Evolutionary conservation across 1,284 basidiomycete species (phyloP).

Genomic region (Cutaneotrichosporon daszewskae): DNA sequence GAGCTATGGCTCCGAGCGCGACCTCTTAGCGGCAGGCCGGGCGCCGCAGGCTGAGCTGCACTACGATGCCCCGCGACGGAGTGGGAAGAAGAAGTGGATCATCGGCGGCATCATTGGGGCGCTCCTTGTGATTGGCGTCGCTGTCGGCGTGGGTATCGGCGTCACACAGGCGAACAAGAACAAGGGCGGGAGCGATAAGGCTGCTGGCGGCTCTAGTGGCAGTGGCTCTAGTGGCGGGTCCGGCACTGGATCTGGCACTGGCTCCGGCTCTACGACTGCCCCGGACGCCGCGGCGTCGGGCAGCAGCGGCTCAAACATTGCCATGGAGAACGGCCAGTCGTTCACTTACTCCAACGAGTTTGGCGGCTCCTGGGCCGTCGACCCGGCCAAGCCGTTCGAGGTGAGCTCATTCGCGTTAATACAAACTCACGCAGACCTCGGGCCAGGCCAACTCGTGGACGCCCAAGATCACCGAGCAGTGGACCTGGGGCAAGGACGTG

Average conservation of each 20-base stretch:
- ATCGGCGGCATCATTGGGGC: slow-evolving; percentile 32
- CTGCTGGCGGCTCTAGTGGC: background rate
- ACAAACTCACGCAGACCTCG: slow-evolving; percentile 48
- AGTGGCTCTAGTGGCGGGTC: background rate
- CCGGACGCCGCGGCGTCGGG: background rate
- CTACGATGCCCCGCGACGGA: too few species aligned
- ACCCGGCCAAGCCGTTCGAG: slow-evolving; percentile 61
- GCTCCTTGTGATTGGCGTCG: slow-evolving; percentile 8
- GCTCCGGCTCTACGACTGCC: background rate
- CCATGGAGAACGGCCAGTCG: too few species aligned
- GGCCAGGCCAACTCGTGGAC: slow-evolving; percentile 11
- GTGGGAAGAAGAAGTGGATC: slow-evolving; percentile 31
- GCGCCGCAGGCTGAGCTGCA: too few species aligned
- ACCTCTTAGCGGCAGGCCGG: too few species aligned
- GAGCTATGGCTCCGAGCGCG: too few species aligned
- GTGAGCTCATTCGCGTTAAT: slow-evolving; percentile 53
- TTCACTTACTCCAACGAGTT: slow-evolving; percentile 68
- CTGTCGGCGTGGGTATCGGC: slow-evolving; percentile 2
- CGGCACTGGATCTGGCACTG: slow-evolving; percentile 1
- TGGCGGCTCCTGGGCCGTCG: slow-evolving; percentile 64
- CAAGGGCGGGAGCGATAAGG: background rate
- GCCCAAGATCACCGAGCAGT: slow-evolving; percentile 63
- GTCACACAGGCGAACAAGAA: slow-evolving; percentile 2
- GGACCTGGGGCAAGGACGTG: slow-evolving; percentile 67
- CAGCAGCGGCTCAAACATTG: slow-evolving; percentile 1